Conservation (phyloP, 306 rosid genomes). For the Quercus dentata region DNA sequence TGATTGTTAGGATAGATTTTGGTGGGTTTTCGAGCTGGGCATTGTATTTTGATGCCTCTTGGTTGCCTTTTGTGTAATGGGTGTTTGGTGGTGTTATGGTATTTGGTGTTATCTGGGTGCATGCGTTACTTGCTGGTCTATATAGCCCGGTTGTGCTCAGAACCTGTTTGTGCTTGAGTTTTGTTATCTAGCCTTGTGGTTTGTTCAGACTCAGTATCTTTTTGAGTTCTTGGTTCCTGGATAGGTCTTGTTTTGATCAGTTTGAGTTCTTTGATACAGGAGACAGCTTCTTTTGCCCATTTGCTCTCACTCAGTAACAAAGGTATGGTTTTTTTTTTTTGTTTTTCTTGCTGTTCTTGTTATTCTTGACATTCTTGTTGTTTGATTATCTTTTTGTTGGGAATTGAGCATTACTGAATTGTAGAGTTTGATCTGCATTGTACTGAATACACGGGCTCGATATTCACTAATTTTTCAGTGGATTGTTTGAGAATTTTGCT, state of each 20-base stretch:
- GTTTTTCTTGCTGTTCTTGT: not conserved
- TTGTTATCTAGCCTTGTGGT: not conserved
- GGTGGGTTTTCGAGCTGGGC: constrained; percentile 10
- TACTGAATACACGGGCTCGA: not conserved
- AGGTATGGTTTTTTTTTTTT: constrained; percentile 22
- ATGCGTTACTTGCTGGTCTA: constrained; percentile 13
- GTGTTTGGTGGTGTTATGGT: constrained; percentile 26
- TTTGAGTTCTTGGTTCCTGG: constrained; percentile 5
- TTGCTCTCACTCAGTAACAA: not conserved
- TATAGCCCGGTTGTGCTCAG: constrained; percentile 1
- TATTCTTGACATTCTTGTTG: not conserved
- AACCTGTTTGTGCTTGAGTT: constrained; percentile 24
- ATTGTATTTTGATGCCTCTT: constrained; percentile 15
- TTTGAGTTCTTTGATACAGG: not conserved
- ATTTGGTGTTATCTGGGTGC: constrained; percentile 27
- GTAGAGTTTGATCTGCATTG: constrained; percentile 3
- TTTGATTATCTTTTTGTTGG: not conserved
- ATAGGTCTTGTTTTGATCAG: constrained; percentile 3
- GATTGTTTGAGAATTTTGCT: not conserved
- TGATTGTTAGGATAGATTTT: not conserved
- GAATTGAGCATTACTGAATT: not conserved
- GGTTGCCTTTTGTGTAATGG: not conserved
- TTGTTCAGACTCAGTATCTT: constrained; percentile 8
- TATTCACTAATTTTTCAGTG: not conserved
- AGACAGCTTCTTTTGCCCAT: constrained; percentile 10